Evolutionary conservation across 169 alveolate species (phyloP).

Genomic region (Cryptosporidium parvum): DNA sequence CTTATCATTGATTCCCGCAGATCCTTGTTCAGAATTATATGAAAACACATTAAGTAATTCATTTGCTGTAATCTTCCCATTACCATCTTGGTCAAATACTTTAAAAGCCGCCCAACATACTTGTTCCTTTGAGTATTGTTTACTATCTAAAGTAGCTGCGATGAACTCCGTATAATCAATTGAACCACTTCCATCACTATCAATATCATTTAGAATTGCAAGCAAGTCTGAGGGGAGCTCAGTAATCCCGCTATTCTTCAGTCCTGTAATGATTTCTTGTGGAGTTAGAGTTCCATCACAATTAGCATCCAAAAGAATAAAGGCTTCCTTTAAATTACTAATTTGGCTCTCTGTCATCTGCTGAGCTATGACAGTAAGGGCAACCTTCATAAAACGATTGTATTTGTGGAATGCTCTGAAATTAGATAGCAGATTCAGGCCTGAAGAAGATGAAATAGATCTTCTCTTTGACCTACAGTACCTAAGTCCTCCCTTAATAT

Average conservation of each 20-base stretch:
- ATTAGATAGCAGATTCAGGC: conserved; percentile 54
- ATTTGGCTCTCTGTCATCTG: conserved; percentile 82
- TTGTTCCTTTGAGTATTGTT: conserved; percentile 79
- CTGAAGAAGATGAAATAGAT: conserved; percentile 46
- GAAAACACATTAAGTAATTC: conserved; percentile 83
- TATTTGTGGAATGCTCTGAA: conserved; percentile 79
- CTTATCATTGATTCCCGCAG: conserved; percentile 75
- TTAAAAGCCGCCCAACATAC: conserved; percentile 84
- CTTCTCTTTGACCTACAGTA: conserved; percentile 35
- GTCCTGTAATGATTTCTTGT: conserved; percentile 77
- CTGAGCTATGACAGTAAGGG: conserved; percentile 82
- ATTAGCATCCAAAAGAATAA: conserved; percentile 79
- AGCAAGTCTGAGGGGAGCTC: conserved; percentile 83
- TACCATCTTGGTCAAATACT: conserved; percentile 86
- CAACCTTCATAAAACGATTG: conserved; percentile 85
- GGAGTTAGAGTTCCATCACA: conserved; percentile 81
- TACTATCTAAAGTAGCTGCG: conserved; percentile 84
- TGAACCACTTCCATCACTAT: conserved; percentile 89
- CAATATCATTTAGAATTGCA: conserved; percentile 85
- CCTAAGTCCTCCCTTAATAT: conserved; percentile 18
- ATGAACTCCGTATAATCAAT: conserved; percentile 87
- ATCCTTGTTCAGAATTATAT: conserved; percentile 72
- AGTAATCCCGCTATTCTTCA: conserved; percentile 79
- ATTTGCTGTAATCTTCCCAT: conserved; percentile 84
- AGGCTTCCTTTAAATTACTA: conserved; percentile 78